A percentile compares a stretch with the other conserved stretches of the same genome.
These are phyloP conservation scores for Xylariaceae sp. DNA, from an alignment of 2,329 filamentous ascomycete species.

Conservation along the genomic window DNA sequence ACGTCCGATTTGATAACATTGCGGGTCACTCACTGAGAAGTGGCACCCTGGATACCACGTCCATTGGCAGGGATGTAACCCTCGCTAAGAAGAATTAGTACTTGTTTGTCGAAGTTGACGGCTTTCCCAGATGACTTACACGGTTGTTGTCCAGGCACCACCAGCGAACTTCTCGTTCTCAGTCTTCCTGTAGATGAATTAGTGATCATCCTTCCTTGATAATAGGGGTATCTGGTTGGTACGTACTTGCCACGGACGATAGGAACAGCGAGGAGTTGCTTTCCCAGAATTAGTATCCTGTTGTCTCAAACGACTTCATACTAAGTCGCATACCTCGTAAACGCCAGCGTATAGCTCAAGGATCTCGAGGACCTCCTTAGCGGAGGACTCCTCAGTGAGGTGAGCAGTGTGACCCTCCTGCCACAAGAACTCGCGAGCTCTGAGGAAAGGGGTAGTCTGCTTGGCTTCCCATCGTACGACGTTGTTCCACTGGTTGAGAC, in stretches of 20 bases:
- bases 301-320: background rate
- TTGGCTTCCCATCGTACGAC: constrained; percentile 94
- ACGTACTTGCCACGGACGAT: constrained; percentile 70
- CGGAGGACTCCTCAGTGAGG: constrained; percentile 74
- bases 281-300: background rate
- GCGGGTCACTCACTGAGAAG: constrained; percentile 64
- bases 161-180: constrained; percentile 98
- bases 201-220: background rate
- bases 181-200: constrained; percentile 57
- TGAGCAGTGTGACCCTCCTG: constrained; percentile 93
- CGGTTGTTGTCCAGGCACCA: constrained; percentile 92
- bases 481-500: constrained; percentile 97
- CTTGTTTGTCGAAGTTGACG: background rate
- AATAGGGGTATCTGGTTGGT: background rate
- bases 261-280: constrained; percentile 82
- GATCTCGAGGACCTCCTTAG: constrained; percentile 84
- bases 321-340: constrained; percentile 55
- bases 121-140: constrained; percentile 33
- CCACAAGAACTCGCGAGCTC: constrained; percentile 95
- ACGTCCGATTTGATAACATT: background rate
- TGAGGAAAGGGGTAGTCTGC: constrained; percentile 79
- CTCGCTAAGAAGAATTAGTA: constrained; percentile 42
- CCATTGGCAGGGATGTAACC: constrained; percentile 95
- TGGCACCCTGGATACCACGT: constrained; percentile 92
- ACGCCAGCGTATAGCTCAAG: constrained; percentile 87